Evolutionary conservation across 176 grass and related monocot genomes (phyloP), one percentile per base, ranked within the genome.

Genomic region (Panicum miliaceum): DNA sequence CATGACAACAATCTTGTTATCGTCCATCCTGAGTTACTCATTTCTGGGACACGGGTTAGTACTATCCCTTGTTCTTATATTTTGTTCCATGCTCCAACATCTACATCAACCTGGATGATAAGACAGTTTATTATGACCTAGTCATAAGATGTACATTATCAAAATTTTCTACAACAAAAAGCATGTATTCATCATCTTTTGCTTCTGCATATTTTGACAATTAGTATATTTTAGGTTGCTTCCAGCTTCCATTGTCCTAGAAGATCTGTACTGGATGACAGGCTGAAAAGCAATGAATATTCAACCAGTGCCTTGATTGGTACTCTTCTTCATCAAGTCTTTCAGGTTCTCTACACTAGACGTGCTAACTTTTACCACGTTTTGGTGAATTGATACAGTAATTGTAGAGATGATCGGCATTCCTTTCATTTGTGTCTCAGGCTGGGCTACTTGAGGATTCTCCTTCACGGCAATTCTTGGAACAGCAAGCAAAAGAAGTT

Each of bases 261-360:
- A 88, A 91, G 93, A 91, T 90, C 91, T 69, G 89, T 95, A 64
- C 82, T 98, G 5, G 96, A 98, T 47, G 96, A 98, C 58, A 95
- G 96, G 84, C 75, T 98, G 83, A 98, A 93, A 87, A 85, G 80
- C 73, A 72, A 90, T 25, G 93, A 98, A 86, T 91, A 92, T 90
- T 90, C 91, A 59, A 90, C 72, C 82, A 87, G 65, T 46, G 93
- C 93, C 53, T 89, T 98, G 80, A 93, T 90, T 79, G 96, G 96
- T 88, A 98, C 89, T 73, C 81, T 98, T 89, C 96, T 98, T 80
- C 96, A 98, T 90, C 96, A 98, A 90, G 85, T 98, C 50, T 98
- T 98, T 89, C 93, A 98, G 96, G 96, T 98, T 98, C 53, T 68
- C 36, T 82, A 52, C 29, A 72, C 25, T 54, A 36, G 23, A 86